Conservation (phyloP, 768 basidiomycete species). For the Boletus subcaerulescens region DNA sequence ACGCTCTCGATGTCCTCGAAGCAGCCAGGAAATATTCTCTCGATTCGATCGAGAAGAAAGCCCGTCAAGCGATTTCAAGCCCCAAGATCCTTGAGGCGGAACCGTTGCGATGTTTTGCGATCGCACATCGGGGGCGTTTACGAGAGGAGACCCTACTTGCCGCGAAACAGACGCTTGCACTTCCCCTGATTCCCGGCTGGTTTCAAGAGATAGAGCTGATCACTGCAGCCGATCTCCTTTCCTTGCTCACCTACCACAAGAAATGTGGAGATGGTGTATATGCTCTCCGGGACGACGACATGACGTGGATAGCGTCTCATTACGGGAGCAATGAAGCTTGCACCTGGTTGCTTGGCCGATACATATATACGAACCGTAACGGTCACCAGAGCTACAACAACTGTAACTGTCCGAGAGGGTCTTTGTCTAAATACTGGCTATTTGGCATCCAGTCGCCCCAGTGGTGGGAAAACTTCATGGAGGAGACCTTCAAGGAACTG, state of each 20-base stretch:
- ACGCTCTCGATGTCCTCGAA: slow-evolving; percentile 10
- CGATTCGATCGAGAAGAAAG: slow-evolving; percentile 16
- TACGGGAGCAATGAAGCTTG: slow-evolving; percentile 6
- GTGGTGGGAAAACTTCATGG: slow-evolving; percentile 23
- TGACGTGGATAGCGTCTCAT: slow-evolving; percentile 14
- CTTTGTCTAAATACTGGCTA: not conserved
- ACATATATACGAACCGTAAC: not conserved
- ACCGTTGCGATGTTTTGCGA: slow-evolving; percentile 31
- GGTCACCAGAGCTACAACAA: not conserved
- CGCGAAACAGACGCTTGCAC: slow-evolving; percentile 27
- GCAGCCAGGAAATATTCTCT: slow-evolving; percentile 23
- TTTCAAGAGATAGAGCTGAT: slow-evolving; percentile 30
- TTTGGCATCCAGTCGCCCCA: not conserved
- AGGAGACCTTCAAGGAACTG: slow-evolving; percentile 3
- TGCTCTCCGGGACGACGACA: not conserved
- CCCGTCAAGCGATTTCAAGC: slow-evolving; percentile 18
- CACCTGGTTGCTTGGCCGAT: slow-evolving; percentile 1
- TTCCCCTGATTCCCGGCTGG: slow-evolving; percentile 21
- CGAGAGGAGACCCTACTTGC: slow-evolving; percentile 25
- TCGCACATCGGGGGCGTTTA: slow-evolving; percentile 25
- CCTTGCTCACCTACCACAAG: slow-evolving; percentile 23
- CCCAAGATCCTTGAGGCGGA: slow-evolving; percentile 20
- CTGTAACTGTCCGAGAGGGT: not conserved
- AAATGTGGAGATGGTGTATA: slow-evolving; percentile 12
- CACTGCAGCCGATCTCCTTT: slow-evolving; percentile 25